These are phyloP conservation scores for Kodamaea jinghongensis DNA, from an alignment of 805 yeast genomes.

Conservation along the genomic window DNA sequence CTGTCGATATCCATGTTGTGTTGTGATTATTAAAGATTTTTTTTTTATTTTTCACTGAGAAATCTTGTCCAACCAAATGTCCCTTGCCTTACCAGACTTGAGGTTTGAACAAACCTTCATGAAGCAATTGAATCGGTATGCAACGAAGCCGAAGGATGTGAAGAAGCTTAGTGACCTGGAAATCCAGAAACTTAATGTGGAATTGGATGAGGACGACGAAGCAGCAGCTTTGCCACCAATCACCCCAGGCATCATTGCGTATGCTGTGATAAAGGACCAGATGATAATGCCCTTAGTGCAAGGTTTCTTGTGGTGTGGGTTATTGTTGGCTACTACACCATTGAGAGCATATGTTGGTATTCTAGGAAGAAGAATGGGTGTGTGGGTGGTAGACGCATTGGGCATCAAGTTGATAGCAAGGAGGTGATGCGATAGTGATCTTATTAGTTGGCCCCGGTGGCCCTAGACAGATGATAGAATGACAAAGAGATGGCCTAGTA, in stretches of 20 bases:
- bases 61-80: neutral
- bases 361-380: constrained; percentile 29
- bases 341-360: constrained; percentile 19
- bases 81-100: constrained; percentile 50
- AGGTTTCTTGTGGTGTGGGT: constrained; percentile 46
- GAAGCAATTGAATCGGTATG: constrained; percentile 29
- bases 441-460: too few relatives aligned
- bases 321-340: constrained; percentile 37
- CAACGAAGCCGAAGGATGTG: constrained; percentile 14
- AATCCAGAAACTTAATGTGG: constrained; percentile 9
- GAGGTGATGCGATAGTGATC: too few relatives aligned
- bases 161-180: constrained; percentile 11
- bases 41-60: neutral
- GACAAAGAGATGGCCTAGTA: too few relatives aligned
- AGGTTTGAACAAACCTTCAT: constrained; percentile 64
- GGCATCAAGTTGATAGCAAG: constrained; percentile 9
- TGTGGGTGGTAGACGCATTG: constrained; percentile 22
- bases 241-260: constrained; percentile 43
- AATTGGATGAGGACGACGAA: constrained; percentile 11
- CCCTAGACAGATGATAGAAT: too few relatives aligned
- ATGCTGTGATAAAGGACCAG: constrained; percentile 51
- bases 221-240: constrained; percentile 34
- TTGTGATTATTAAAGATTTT: neutral
- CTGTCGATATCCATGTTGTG: constrained; percentile 29
- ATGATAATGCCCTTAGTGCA: constrained; percentile 53